Percentiles rank a stretch among this genome's conserved stretches.
phyloP scores from a whole-genome alignment of 2,329 filamentous ascomycete genomes.

The Zasmidium angulare region DNA sequence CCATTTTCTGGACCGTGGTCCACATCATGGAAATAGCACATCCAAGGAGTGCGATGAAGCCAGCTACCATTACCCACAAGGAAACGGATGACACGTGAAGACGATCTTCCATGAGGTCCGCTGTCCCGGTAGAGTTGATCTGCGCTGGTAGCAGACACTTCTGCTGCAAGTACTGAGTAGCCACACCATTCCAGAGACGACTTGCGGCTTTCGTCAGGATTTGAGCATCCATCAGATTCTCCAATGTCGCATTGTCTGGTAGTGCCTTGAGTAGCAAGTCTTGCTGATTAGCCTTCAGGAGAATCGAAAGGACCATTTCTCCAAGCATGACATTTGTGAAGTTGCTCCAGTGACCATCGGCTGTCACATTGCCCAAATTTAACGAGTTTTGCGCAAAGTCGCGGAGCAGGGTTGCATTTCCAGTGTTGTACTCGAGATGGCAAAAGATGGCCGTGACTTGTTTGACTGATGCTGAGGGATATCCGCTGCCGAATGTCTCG shows the following conservation, averaged over 20 bases:
- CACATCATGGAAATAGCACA: background rate
- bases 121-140: background rate
- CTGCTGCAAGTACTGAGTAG: background rate
- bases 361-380: background rate
- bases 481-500: background rate
- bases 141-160: background rate
- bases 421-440: background rate
- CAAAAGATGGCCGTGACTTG: background rate
- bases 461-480: background rate
- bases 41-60: background rate
- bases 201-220: background rate
- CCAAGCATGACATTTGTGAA: conserved; percentile 4
- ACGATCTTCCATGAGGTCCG: background rate
- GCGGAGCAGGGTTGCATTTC: background rate
- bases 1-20: background rate
- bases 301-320: background rate
- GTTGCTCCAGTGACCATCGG: background rate
- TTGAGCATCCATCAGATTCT: background rate
- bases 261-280: background rate
- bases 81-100: background rate
- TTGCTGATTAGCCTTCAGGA: background rate
- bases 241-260: background rate
- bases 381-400: background rate
- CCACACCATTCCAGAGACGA: background rate
- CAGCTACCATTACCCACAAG: conserved; percentile 1